Conservation (phyloP, 495 filamentous ascomycete genomes). For the Xylaria longipes region DNA sequence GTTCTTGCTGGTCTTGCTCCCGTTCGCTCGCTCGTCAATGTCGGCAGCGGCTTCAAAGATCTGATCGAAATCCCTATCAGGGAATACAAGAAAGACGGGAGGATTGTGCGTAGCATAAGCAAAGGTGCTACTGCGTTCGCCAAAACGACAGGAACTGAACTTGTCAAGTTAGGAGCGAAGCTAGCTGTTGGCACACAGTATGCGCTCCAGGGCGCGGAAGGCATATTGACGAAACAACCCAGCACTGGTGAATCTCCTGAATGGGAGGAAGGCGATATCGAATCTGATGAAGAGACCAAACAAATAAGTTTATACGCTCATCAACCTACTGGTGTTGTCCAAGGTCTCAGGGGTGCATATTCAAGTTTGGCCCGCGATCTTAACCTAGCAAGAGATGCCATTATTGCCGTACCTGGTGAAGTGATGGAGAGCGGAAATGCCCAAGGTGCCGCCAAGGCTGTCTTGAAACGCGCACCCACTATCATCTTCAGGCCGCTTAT, state of each 20-base stretch:
- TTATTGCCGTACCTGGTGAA: slow-evolving; percentile 93
- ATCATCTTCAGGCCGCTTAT: slow-evolving; percentile 90
- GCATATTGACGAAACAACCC: slow-evolving; percentile 64
- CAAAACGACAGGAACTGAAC: slow-evolving; percentile 88
- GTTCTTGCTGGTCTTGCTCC: slow-evolving; percentile 90
- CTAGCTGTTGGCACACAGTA: slow-evolving; percentile 94
- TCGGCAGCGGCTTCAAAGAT: slow-evolving; percentile 83
- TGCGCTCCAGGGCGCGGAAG: slow-evolving; percentile 86
- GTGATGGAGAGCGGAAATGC: slow-evolving; percentile 85
- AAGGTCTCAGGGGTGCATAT: slow-evolving; percentile 84
- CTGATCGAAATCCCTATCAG: slow-evolving; percentile 86
- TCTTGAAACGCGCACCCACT: slow-evolving; percentile 83
- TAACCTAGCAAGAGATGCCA: slow-evolving; percentile 81
- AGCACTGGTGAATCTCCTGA: slow-evolving; percentile 41
- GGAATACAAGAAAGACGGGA: slow-evolving; percentile 93
- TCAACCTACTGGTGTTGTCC: slow-evolving; percentile 84
- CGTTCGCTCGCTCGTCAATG: slow-evolving; percentile 86
- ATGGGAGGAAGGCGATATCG: slow-evolving; percentile 68
- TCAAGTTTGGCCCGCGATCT: slow-evolving; percentile 85
- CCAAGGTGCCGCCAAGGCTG: slow-evolving; percentile 78
- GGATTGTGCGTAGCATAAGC: slow-evolving; percentile 87
- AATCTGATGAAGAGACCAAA: slow-evolving; percentile 72
- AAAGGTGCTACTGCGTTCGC: slow-evolving; percentile 90
- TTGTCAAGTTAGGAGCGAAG: slow-evolving; percentile 92
- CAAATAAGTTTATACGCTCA: slow-evolving; percentile 90